phyloP scores from a whole-genome alignment of 2,329 filamentous ascomycete genomes.

The Thelonectria discophora region DNA sequence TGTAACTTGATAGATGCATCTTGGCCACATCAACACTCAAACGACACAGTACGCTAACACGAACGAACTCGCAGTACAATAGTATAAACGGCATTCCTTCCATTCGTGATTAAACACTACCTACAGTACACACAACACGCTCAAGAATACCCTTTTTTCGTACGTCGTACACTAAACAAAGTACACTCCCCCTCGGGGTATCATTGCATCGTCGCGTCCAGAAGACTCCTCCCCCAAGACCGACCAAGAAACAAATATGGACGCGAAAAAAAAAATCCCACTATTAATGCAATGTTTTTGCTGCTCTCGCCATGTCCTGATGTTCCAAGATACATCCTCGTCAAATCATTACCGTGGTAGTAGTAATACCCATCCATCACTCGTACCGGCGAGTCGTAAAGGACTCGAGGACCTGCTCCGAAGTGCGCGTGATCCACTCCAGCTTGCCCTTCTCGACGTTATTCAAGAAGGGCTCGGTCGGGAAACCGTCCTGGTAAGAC shows the following conservation, averaged over 20 bases:
- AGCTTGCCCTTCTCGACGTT: slow-evolving; percentile 51
- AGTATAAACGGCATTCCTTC: neutral
- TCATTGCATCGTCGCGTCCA: slow-evolving; percentile 29
- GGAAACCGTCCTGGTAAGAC: slow-evolving; percentile 48
- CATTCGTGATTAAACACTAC: neutral
- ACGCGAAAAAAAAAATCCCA: slow-evolving; percentile 33
- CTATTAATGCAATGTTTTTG: slow-evolving; percentile 35
- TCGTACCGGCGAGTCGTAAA: slow-evolving; percentile 46
- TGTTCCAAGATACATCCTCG: slow-evolving; percentile 41
- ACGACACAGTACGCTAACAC: neutral
- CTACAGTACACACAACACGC: neutral
- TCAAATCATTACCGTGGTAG: slow-evolving; percentile 32
- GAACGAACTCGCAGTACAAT: neutral
- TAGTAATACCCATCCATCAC: slow-evolving; percentile 24
- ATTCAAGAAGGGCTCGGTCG: slow-evolving; percentile 51
- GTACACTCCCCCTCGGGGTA: slow-evolving; percentile 23
- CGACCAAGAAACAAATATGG: slow-evolving; percentile 21
- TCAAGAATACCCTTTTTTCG: neutral
- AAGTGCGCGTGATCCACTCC: slow-evolving; percentile 51
- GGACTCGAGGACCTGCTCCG: slow-evolving; percentile 48
- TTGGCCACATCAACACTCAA: too few relatives aligned
- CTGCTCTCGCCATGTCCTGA: slow-evolving; percentile 30
- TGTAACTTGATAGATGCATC: too few relatives aligned
- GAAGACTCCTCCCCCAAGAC: slow-evolving; percentile 15
- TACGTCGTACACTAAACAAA: slow-evolving; percentile 19